These are phyloP conservation scores for Podila verticillata DNA, from an alignment of 192 early-diverging fungal genomes.

Conservation along the genomic window DNA sequence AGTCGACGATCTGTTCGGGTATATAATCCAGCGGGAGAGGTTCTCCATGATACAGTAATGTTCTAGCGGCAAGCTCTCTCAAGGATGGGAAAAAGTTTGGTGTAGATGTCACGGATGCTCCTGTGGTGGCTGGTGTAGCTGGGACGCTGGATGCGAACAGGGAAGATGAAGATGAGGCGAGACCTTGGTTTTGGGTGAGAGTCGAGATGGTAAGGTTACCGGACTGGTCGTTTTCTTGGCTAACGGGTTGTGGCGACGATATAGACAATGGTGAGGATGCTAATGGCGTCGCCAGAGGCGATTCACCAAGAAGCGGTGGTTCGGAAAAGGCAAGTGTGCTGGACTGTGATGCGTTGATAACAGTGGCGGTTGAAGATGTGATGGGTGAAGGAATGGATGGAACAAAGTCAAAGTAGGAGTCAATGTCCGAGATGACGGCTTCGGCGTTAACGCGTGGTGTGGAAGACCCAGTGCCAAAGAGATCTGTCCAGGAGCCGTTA, in stretches of 20 bases:
- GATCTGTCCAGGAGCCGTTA: constrained; percentile 4
- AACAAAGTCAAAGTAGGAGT: constrained; percentile 45
- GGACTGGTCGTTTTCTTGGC: neutral
- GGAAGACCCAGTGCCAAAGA: constrained; percentile 15
- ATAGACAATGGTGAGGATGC: neutral
- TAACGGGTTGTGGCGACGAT: neutral
- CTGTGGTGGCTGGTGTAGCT: neutral
- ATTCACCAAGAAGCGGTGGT: constrained; percentile 33
- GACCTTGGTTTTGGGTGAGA: neutral
- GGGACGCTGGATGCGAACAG: neutral
- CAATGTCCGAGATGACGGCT: constrained; percentile 47
- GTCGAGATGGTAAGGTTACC: neutral
- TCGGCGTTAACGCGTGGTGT: constrained; percentile 39
- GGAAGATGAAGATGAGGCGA: neutral
- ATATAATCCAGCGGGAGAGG: constrained; percentile 33
- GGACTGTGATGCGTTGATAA: constrained; percentile 18
- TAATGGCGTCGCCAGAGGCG: neutral
- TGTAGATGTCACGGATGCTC: neutral
- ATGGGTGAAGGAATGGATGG: constrained; percentile 9
- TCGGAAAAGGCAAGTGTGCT: constrained; percentile 3
- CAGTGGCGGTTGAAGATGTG: neutral
- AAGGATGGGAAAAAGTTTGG: constrained; percentile 54
- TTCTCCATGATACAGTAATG: constrained; percentile 30
- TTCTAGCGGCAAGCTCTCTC: constrained; percentile 53
- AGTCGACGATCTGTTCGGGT: constrained; percentile 40